Percentiles rank a stretch among this genome's conserved stretches.
Evolutionary conservation across 805 yeast species (phyloP).

Genomic region (Ogataea wickerhamii): DNA sequence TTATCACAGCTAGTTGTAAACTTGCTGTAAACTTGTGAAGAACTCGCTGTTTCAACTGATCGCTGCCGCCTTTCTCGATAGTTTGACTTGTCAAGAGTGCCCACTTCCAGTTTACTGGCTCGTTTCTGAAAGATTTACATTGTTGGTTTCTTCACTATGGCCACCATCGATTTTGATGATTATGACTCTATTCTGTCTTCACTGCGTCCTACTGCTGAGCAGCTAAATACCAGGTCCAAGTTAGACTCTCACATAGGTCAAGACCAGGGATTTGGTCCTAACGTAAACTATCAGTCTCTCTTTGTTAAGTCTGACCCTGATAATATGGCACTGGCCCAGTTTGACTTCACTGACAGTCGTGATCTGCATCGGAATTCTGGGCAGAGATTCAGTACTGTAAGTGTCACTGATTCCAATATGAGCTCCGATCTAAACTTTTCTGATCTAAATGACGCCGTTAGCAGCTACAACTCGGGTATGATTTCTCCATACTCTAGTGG

Average conservation of each 20-base stretch:
- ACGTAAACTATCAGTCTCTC: conserved; percentile 5
- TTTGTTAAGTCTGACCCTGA: conserved; percentile 4
- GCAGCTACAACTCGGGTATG: conserved; percentile 29
- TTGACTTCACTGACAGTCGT: conserved; percentile 1
- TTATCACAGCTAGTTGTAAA: not conserved
- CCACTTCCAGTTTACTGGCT: not conserved
- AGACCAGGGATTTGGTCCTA: conserved; percentile 2
- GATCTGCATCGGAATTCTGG: not conserved
- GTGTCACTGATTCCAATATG: conserved; percentile 19
- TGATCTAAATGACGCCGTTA: conserved; percentile 31
- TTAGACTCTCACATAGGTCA: conserved; percentile 1
- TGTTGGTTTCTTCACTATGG: conserved; percentile 14
- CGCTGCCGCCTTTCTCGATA: not conserved
- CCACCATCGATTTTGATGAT: conserved; percentile 29
- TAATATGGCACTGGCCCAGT: not conserved
- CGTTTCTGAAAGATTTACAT: not conserved
- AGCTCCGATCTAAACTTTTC: conserved; percentile 29
- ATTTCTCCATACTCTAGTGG: conserved; percentile 35
- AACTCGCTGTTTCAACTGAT: not conserved
- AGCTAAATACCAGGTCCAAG: conserved; percentile 1
- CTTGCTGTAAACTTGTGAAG: not conserved
- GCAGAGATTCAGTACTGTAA: conserved; percentile 19
- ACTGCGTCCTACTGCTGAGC: conserved; percentile 10
- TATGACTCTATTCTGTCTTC: conserved; percentile 30
- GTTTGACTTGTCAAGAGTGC: not conserved